Evolutionary conservation across 2,329 filamentous ascomycete genomes (phyloP).

Genomic region (Calonectria multiphialidica): DNA sequence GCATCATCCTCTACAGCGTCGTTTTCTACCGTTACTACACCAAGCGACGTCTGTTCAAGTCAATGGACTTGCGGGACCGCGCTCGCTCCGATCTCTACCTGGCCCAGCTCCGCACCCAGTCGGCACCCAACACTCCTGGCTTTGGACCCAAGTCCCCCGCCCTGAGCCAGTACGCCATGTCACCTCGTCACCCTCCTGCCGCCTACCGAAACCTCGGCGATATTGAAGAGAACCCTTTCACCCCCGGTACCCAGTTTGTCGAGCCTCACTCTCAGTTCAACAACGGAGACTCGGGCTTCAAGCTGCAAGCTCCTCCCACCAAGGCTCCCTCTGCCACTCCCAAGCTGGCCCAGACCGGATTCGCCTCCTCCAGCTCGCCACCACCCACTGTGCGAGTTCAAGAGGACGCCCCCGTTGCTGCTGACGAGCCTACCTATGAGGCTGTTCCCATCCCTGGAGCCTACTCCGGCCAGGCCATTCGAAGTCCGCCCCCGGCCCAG

Average conservation of each 20-base stretch:
- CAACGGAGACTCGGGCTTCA: conserved; percentile 73
- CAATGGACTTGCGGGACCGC: conserved; percentile 95
- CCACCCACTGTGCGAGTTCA: conserved; percentile 60
- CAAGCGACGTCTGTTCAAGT: conserved; percentile 94
- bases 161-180: conserved; percentile 63
- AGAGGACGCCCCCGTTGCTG: conserved; percentile 76
- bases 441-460: conserved; percentile 90
- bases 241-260: conserved; percentile 66
- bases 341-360: conserved; percentile 72
- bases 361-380: conserved; percentile 63
- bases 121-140: conserved; percentile 93
- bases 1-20: conserved; percentile 91
- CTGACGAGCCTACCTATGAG: conserved; percentile 87
- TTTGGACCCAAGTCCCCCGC: conserved; percentile 78
- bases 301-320: conserved; percentile 85
- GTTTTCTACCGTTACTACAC: conserved; percentile 98
- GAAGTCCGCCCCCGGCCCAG: conserved; percentile 62
- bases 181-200: conserved; percentile 71
- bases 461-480: conserved; percentile 72
- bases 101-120: conserved; percentile 84
- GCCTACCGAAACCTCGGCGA: conserved; percentile 64
- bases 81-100: conserved; percentile 96
- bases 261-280: conserved; percentile 74
- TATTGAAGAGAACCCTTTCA: conserved; percentile 63
- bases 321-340: conserved; percentile 85